Base-by-base conservation (phyloP, 495 filamentous ascomycete genomes). In the Aspergillus bridgeri region DNA sequence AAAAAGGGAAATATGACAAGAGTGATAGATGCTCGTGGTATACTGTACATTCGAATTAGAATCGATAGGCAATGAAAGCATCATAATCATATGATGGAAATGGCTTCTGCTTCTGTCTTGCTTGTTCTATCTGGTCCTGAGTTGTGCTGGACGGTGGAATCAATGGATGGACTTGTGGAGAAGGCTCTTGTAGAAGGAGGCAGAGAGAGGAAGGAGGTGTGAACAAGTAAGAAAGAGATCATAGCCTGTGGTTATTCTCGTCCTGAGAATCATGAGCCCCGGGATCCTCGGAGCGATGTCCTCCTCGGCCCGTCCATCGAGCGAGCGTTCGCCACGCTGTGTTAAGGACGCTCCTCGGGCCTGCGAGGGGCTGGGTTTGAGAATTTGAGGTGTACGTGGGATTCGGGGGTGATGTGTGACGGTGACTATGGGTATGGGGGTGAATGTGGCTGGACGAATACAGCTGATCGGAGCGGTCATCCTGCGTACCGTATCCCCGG, bases 401-500 rank as follows among this genome's bases (percentile, higher is more conserved):
- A 38, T 17, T 23, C 38, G 53, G 23, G 24, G 27, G 45, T 47
- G 45, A 44, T 38, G 49, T 58, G 2, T 50, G 48, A 3, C 13
- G 33, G 33, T 38, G 45, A 47, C 22, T 20, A 20, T 47, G 45
- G 21, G 9, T 21, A 9, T 21, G n/a, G 3, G 15, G 17, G 9
- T 20, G 45, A 47, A 18, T 18, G 17, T 23, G 19, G 45, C 45
- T 47, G 1, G 18, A 29, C 11, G 49, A 48, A 5, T 24, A 47
- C 15, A 22, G 48, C 6, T 20, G 48, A 22, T 59, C 51, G 47
- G 38, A 44, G 1, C 51, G 60, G 33, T 56, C 48, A 25, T 71
- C 67, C 53, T 61, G 65, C 25, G 71, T 66, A 44, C 71, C 73
- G 51, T 76, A 74, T 18, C 62, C 67, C 21, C 48, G 42, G n/a